A percentile compares a stretch with the other conserved stretches of the same genome.
phyloP scores from a whole-genome alignment of 495 filamentous ascomycete species.

The Polyplosphaeria fusca region DNA sequence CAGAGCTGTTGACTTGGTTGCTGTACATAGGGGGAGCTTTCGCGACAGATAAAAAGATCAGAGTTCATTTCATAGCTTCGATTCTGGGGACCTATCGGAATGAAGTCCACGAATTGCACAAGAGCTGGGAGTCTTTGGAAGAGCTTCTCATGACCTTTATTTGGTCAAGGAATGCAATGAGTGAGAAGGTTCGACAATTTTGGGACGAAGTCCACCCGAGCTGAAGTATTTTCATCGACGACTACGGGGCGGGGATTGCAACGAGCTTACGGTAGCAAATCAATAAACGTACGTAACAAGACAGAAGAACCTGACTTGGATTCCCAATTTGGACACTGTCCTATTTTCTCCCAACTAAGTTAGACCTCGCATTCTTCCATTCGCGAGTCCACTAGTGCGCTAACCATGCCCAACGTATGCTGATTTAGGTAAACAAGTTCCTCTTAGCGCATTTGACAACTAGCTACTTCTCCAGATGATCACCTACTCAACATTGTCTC shows the following conservation, averaged over 20 bases:
- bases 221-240: no score
- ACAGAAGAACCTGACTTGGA: background rate
- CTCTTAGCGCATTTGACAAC: no score
- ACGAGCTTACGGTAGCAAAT: no score
- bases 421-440: no score
- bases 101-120: background rate
- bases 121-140: background rate
- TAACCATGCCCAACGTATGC: no score
- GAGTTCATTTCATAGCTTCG: background rate
- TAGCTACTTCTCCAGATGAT: no score
- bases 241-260: no score
- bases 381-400: no score
- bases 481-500: no score
- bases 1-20: conserved; percentile 11
- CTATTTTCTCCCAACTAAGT: background rate
- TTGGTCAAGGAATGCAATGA: conserved; percentile 10
- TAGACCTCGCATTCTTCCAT: no score
- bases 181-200: conserved; percentile 1
- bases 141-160: conserved; percentile 1
- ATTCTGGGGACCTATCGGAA: background rate
- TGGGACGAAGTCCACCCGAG: conserved; percentile 7
- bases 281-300: no score
- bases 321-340: background rate
- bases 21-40: conserved; percentile 5
- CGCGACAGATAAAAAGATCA: background rate